Conservation (phyloP, 495 filamentous ascomycete species). For the Glutinoglossum americanum region DNA sequence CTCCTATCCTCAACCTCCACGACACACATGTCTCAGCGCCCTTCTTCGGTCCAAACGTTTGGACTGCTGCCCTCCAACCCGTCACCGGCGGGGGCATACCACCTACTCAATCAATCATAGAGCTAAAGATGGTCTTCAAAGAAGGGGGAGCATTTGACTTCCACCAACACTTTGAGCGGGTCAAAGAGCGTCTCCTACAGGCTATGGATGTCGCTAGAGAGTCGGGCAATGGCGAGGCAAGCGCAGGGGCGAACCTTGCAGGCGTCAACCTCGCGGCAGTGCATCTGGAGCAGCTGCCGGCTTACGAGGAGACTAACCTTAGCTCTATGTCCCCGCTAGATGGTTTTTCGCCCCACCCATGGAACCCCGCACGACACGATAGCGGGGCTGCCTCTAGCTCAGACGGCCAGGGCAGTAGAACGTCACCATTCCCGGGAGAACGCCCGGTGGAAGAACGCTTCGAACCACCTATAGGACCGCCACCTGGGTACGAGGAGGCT, state of each 20-base stretch:
- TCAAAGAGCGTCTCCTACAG: slow-evolving; percentile 65
- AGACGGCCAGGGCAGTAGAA: background rate
- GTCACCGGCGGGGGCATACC: slow-evolving; percentile 73
- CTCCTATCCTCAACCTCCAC: slow-evolving; percentile 62
- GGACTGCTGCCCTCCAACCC: slow-evolving; percentile 60
- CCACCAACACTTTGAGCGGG: slow-evolving; percentile 56
- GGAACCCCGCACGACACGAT: background rate
- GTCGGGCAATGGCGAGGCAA: slow-evolving; percentile 14
- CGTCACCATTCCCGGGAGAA: slow-evolving; percentile 3
- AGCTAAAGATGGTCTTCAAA: slow-evolving; percentile 71
- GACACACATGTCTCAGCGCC: slow-evolving; percentile 82
- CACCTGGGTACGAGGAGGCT: slow-evolving; percentile 82
- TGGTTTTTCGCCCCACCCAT: background rate
- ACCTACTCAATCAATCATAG: slow-evolving; percentile 44
- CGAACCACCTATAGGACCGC: slow-evolving; percentile 51
- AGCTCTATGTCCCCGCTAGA: background rate
- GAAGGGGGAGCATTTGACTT: slow-evolving; percentile 93
- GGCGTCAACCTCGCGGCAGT: slow-evolving; percentile 34
- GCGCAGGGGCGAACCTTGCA: slow-evolving; percentile 19
- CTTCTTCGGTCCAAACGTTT: slow-evolving; percentile 91
- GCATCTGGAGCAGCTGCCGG: slow-evolving; percentile 65
- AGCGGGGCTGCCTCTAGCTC: background rate
- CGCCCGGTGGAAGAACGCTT: slow-evolving; percentile 15
- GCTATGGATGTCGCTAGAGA: slow-evolving; percentile 48
- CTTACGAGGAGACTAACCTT: slow-evolving; percentile 34